A percentile compares a stretch with the other conserved stretches of the same genome.
Conservation (phyloP, 257 asterid genomes). For the Thymus quinquecostatus region DNA sequence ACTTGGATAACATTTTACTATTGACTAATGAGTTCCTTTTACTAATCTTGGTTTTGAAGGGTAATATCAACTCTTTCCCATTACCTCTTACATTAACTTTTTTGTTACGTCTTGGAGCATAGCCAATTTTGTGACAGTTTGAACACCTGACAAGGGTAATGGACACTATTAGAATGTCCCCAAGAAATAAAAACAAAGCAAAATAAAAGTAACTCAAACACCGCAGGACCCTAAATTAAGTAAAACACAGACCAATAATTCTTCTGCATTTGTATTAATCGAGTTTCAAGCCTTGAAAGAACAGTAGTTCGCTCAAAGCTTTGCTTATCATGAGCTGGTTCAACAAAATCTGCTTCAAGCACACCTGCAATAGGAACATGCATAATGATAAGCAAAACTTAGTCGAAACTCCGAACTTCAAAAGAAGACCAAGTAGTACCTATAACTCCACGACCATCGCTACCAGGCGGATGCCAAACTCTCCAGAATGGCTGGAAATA, state of each 20-base stretch:
- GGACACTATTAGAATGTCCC: constrained; percentile 12
- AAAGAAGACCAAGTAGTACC: constrained; percentile 51
- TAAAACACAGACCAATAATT: constrained; percentile 70
- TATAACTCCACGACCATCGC: constrained; percentile 99
- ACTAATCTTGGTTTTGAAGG: background rate
- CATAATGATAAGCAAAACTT: constrained; percentile 31
- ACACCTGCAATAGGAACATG: constrained; percentile 56
- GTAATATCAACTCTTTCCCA: background rate
- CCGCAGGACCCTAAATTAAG: constrained; percentile 20
- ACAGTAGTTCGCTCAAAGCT: constrained; percentile 94
- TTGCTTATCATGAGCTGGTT: constrained; percentile 99
- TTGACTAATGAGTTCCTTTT: background rate
- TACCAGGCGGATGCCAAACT: constrained; percentile 96
- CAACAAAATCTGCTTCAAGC: constrained; percentile 96
- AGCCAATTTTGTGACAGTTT: constrained; percentile 84
- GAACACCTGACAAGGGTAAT: constrained; percentile 57
- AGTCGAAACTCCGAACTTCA: constrained; percentile 21
- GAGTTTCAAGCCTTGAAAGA: constrained; percentile 81
- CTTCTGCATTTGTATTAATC: constrained; percentile 75
- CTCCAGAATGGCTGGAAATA: constrained; percentile 91
- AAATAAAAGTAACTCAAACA: background rate
- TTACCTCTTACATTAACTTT: constrained; percentile 55
- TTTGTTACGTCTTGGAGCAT: constrained; percentile 66
- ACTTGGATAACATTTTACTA: background rate
- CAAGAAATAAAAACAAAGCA: constrained; percentile 8